These are phyloP conservation scores for Trichoderma koningii DNA, from an alignment of 2,329 filamentous ascomycete genomes.

Conservation along the genomic window DNA sequence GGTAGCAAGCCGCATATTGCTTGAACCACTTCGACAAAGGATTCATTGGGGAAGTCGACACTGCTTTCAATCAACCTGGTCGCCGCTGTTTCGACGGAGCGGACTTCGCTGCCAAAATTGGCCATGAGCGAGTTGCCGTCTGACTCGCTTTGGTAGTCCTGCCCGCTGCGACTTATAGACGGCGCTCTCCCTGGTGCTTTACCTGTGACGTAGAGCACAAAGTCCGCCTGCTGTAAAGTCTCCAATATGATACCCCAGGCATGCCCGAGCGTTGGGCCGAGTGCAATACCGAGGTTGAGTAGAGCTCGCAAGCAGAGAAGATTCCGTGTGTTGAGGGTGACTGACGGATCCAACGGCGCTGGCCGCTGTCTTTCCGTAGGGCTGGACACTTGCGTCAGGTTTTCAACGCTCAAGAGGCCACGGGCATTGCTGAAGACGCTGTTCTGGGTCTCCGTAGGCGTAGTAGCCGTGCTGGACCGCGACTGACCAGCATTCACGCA, in stretches of 20 bases:
- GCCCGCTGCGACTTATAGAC: constrained; percentile 46
- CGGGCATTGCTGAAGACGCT: constrained; percentile 71
- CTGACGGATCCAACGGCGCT: constrained; percentile 56
- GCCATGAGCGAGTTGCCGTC: constrained; percentile 56
- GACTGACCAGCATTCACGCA: constrained; percentile 55
- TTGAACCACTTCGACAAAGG: constrained; percentile 75
- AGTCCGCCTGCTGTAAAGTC: constrained; percentile 88
- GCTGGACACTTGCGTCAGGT: constrained; percentile 59
- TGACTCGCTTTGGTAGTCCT: constrained; percentile 53
- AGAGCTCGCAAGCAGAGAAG: constrained; percentile 86
- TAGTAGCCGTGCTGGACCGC: constrained; percentile 45
- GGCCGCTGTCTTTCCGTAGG: constrained; percentile 62
- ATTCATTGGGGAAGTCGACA: constrained; percentile 79
- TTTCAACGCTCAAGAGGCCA: constrained; percentile 73
- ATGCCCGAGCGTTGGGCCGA: constrained; percentile 80
- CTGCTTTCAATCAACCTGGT: constrained; percentile 89
- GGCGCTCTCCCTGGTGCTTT: constrained; percentile 57
- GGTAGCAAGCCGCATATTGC: constrained; percentile 74
- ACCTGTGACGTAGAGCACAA: constrained; percentile 71
- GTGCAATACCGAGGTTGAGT: constrained; percentile 90
- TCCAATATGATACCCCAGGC: constrained; percentile 93
- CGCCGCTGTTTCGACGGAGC: constrained; percentile 85
- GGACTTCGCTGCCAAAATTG: constrained; percentile 78
- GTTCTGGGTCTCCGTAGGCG: constrained; percentile 51
- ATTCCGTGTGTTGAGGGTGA: constrained; percentile 80